These are phyloP conservation scores for Melocanna baccifera DNA, from an alignment of 176 grass and related monocot species.

Conservation along the genomic window DNA sequence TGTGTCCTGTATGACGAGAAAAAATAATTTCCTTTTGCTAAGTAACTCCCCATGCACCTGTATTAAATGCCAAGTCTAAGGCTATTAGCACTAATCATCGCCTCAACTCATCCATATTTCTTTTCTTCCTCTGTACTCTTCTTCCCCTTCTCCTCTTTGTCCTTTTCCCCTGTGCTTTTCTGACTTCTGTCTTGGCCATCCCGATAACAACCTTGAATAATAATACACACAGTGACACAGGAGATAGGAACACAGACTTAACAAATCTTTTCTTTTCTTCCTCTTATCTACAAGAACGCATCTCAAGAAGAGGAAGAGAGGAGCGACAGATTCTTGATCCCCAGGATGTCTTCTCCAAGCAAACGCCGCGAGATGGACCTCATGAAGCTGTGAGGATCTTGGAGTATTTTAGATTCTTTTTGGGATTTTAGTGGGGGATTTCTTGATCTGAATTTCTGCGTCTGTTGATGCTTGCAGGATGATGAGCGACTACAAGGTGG, in stretches of 20 bases:
- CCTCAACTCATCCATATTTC: background rate
- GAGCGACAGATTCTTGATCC: background rate
- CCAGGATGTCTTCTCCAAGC: conserved; percentile 84
- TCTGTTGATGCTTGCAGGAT: conserved; percentile 47
- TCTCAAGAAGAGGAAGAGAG: conserved; percentile 1
- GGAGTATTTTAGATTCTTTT: background rate
- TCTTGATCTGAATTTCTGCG: conserved; percentile 17
- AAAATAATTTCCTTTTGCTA: too few species aligned
- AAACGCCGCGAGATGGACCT: conserved; percentile 99
- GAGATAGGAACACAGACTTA: conserved; percentile 6
- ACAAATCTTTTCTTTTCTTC: background rate
- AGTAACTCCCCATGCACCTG: too few species aligned
- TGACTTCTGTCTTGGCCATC: conserved; percentile 8
- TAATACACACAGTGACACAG: background rate
- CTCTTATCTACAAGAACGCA: conserved; percentile 19
- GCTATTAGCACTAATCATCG: background rate
- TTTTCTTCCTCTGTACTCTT: conserved; percentile 7
- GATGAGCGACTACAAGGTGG: conserved; percentile 99
- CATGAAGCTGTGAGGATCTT: conserved; percentile 82
- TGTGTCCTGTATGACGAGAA: too few species aligned
- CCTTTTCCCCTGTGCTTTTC: conserved; percentile 40
- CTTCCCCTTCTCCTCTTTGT: background rate
- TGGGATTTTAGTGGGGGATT: background rate
- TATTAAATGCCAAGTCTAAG: too few species aligned
- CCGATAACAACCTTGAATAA: conserved; percentile 19